A percentile compares a stretch with the other conserved stretches of the same genome.
Conservation (phyloP, 768 basidiomycete genomes). For the Serendipita sp. region DNA sequence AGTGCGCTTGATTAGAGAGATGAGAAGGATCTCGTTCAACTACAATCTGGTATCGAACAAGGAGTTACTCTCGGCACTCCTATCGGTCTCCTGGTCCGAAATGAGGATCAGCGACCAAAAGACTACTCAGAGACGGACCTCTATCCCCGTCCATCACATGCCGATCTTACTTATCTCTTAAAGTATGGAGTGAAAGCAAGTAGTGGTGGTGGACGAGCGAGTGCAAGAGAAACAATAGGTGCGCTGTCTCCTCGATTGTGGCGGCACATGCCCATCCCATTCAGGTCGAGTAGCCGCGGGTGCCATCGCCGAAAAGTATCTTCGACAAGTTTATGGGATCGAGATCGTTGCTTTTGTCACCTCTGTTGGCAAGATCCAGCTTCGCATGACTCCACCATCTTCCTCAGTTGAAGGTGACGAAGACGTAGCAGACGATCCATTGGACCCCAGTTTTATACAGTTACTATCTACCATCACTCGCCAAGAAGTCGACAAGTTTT, state of each 20-base stretch:
- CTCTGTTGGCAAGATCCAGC: conserved; percentile 81
- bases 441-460: conserved; percentile 67
- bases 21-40: conserved; percentile 83
- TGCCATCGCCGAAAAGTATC: conserved; percentile 92
- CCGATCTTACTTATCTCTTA: conserved; percentile 93
- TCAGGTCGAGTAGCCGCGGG: conserved; percentile 91
- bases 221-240: conserved; percentile 95
- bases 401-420: conserved; percentile 35
- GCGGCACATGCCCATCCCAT: not conserved
- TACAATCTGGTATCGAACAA: conserved; percentile 88
- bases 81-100: conserved; percentile 88
- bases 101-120: conserved; percentile 95
- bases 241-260: conserved; percentile 9
- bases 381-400: conserved; percentile 30
- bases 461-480: conserved; percentile 68
- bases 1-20: conserved; percentile 40
- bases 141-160: conserved; percentile 93
- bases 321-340: conserved; percentile 70
- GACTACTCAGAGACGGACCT: conserved; percentile 98
- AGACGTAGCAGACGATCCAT: conserved; percentile 49
- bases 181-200: conserved; percentile 97
- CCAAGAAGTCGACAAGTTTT: conserved; percentile 72
- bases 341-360: conserved; percentile 96
- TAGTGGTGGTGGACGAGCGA: conserved; percentile 87
- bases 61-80: conserved; percentile 95